These are phyloP conservation scores for Phytophthora fragariaefolia DNA, from an alignment of 352 stramenopile species.

Conservation along the genomic window DNA sequence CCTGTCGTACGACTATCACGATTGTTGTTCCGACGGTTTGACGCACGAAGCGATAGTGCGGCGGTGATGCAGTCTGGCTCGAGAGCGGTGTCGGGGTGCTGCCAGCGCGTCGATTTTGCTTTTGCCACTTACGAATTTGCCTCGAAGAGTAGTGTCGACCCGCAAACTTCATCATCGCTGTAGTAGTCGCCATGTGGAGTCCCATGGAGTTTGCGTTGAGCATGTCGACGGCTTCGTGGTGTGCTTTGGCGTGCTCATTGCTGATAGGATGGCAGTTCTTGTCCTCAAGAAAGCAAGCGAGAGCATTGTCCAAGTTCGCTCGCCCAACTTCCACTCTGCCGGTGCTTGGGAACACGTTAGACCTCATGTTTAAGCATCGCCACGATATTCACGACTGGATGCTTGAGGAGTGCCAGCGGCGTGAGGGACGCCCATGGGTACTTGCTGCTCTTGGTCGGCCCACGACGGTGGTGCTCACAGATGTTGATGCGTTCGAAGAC, in stretches of 20 bases:
- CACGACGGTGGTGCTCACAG: constrained; percentile 51
- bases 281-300: constrained; percentile 31
- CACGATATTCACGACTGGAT: constrained; percentile 68
- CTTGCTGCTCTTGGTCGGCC: constrained; percentile 48
- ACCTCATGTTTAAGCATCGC: constrained; percentile 54
- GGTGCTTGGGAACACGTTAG: constrained; percentile 55
- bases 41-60: background rate
- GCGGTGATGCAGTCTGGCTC: background rate
- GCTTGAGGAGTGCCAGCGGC: constrained; percentile 47
- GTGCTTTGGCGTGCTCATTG: constrained; percentile 25
- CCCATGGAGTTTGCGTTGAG: constrained; percentile 22
- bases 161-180: background rate
- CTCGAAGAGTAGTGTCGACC: background rate
- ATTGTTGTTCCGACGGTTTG: background rate
- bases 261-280: constrained; percentile 39
- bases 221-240: constrained; percentile 11
- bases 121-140: background rate
- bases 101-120: background rate
- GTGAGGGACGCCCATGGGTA: constrained; percentile 51
- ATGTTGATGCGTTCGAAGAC: constrained; percentile 51
- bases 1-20: background rate
- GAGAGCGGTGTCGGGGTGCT: background rate
- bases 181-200: constrained; percentile 16
- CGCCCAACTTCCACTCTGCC: constrained; percentile 49
- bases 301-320: constrained; percentile 33